Conservation (phyloP, 192 early-diverging fungal genomes). For the Geranomyces variabilis region DNA sequence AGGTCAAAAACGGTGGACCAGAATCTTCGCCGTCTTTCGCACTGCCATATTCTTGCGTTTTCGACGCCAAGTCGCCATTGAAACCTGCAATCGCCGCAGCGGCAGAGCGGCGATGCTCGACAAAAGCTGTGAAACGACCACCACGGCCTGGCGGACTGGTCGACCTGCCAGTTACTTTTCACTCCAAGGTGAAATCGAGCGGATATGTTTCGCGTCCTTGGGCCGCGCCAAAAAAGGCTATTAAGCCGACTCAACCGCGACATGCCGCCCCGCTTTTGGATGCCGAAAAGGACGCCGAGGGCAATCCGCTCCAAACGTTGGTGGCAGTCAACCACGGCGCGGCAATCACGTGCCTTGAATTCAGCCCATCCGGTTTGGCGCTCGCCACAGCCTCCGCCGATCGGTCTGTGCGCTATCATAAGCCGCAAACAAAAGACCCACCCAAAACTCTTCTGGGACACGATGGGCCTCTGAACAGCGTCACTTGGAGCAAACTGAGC, state of each 20-base stretch:
- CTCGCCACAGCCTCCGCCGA: conserved; percentile 35
- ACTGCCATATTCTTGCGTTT: not conserved
- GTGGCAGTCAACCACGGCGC: conserved; percentile 27
- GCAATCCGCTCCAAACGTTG: not conserved
- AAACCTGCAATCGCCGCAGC: conserved; percentile 9
- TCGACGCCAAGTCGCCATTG: conserved; percentile 13
- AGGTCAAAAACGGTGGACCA: not conserved
- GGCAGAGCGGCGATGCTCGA: not conserved
- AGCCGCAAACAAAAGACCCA: not conserved
- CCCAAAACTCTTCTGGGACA: conserved; percentile 30
- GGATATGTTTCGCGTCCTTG: conserved; percentile 42
- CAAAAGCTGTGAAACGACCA: not conserved
- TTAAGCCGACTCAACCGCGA: not conserved
- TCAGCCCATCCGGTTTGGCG: conserved; percentile 16
- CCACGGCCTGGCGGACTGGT: not conserved
- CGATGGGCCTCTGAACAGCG: conserved; percentile 29
- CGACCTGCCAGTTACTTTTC: conserved; percentile 50
- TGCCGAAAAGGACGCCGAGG: not conserved
- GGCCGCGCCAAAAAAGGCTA: not conserved
- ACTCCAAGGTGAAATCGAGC: conserved; percentile 45
- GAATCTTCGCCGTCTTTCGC: not conserved
- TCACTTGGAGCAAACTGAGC: conserved; percentile 18
- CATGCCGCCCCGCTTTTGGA: not conserved
- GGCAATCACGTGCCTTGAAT: conserved; percentile 32
- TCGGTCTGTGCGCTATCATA: conserved; percentile 27